Conservation (phyloP, 2,329 filamentous ascomycete genomes). For the Cladosporium velox region DNA sequence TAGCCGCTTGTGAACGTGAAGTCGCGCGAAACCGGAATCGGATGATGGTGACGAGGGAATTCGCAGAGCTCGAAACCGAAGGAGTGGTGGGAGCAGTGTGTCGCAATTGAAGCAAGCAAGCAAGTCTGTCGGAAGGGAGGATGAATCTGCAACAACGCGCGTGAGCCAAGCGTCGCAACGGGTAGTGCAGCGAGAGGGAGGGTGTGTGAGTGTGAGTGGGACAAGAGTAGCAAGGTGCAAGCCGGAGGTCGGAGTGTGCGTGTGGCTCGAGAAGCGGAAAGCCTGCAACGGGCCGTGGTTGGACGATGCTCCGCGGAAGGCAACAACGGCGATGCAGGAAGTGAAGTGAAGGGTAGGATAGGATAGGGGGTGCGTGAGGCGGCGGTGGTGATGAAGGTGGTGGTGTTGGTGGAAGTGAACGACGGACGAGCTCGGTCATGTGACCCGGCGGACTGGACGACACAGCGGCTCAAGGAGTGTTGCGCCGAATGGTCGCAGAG, state of each 20-base stretch:
- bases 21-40: slow-evolving; percentile 14
- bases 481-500: not conserved
- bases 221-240: slow-evolving; percentile 20
- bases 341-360: not conserved
- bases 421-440: not conserved
- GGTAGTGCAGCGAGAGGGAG: slow-evolving; percentile 16
- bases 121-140: slow-evolving; percentile 18
- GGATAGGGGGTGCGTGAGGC: not conserved
- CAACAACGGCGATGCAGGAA: not conserved
- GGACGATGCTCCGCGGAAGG: slow-evolving; percentile 15
- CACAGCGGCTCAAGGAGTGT: not conserved
- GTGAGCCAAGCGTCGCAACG: slow-evolving; percentile 22
- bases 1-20: slow-evolving; percentile 30
- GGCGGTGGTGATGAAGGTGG: not conserved
- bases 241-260: not conserved
- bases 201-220: slow-evolving; percentile 8
- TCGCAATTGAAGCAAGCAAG: slow-evolving; percentile 18
- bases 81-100: slow-evolving; percentile 7
- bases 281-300: slow-evolving; percentile 15
- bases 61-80: slow-evolving; percentile 11
- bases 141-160: slow-evolving; percentile 13
- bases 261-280: slow-evolving; percentile 8
- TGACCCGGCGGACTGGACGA: not conserved
- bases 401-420: not conserved
- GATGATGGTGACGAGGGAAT: slow-evolving; percentile 13